These are phyloP conservation scores for Luvunga scandens DNA, from an alignment of 345 rosid species.

Conservation along the genomic window DNA sequence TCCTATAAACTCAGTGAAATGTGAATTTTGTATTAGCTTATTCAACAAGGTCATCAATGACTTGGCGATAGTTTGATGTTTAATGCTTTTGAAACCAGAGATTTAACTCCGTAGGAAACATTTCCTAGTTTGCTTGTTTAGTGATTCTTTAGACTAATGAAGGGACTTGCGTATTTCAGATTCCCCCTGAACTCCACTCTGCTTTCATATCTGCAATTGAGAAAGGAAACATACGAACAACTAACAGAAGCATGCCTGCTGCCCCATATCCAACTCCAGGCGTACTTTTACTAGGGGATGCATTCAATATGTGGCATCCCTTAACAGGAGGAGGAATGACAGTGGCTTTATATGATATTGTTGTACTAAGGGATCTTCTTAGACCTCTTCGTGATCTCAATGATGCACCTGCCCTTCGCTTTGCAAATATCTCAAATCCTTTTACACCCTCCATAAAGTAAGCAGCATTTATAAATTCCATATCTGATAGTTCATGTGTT, in stretches of 20 bases:
- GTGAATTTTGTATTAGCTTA: neutral
- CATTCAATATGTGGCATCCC: slow-evolving; percentile 9
- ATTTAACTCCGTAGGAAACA: neutral
- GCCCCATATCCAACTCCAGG: slow-evolving; percentile 1
- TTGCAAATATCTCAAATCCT: slow-evolving; percentile 8
- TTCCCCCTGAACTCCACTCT: neutral
- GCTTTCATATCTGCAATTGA: slow-evolving; percentile 4
- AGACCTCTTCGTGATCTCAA: neutral
- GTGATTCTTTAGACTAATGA: neutral
- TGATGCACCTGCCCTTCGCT: neutral
- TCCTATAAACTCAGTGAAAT: neutral
- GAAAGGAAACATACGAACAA: slow-evolving; percentile 1
- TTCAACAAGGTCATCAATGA: neutral
- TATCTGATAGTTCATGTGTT: neutral
- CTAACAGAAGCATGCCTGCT: slow-evolving; percentile 8
- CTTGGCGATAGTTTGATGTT: neutral
- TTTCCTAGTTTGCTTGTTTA: too few species aligned
- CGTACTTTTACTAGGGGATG: neutral
- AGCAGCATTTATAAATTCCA: neutral
- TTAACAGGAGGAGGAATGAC: slow-evolving; percentile 15
- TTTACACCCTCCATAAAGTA: neutral
- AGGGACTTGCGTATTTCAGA: slow-evolving; percentile 1
- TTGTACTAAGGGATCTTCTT: slow-evolving; percentile 2
- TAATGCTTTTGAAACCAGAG: neutral
- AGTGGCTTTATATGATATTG: slow-evolving; percentile 9